Evolutionary conservation across 2,329 filamentous ascomycete species (phyloP), one percentile per base, ranked within the genome.

Genomic region (Camptophora hylomeconis): DNA sequence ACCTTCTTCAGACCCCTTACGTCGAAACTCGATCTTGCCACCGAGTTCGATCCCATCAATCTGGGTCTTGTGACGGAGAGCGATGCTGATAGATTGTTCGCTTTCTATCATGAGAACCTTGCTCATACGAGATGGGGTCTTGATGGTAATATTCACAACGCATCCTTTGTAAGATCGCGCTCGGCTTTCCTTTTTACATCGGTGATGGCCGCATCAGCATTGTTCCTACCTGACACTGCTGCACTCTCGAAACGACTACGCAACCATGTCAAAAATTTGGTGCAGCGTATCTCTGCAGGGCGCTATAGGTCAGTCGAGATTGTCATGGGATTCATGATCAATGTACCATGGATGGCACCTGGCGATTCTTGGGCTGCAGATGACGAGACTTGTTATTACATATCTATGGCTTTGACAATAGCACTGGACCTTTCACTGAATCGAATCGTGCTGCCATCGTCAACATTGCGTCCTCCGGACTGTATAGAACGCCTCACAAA

Each of bases 41-140:
- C 65, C 6, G 72, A 78, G 4, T 53, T 79, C 21, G 77, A 82
- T 41, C 77, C 77, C 0, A 66, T 82, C 9, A 66, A 73, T n/a
- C 51, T 80, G 17, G 77, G 77, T 0, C 59, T 81, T n/a, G 65
- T 80, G 3, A 77, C 72, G 0, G 52, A 66, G 16, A 62, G 72
- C 7, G 77, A 82, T 49, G 71, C 75, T 0, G 66, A 72, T 17
- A 62, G 65, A 2, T 57, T 82, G 2, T 75, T 81, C 31, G 52
- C 59, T 5, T 41, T 74, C 44, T 82, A 80, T 42, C 72, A 79
- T 44, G 62, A 72, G 14, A 74, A 76, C 27, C 63, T 82, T 4
- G 71, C 76, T 2, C 77, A 82, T 47, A 82, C 77, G 0, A 58
- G 77, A 47, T 82, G 77, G 77, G 77, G 77, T 0, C 66, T 81